These are phyloP conservation scores for Fusarium irregulare DNA, from an alignment of 2,329 filamentous ascomycete species.

Conservation along the genomic window DNA sequence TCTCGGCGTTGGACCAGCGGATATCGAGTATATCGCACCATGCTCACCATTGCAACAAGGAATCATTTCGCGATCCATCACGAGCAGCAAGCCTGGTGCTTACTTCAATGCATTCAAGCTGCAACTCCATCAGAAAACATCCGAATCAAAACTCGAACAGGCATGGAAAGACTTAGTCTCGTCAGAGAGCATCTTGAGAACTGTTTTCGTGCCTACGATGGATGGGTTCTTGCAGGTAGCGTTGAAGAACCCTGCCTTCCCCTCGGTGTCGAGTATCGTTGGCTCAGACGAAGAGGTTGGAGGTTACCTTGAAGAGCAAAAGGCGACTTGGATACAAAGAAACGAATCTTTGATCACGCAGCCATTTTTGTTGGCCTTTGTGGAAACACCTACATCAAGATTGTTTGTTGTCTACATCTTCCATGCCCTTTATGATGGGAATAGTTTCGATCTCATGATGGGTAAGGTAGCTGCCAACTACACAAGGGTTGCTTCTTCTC, in stretches of 20 bases:
- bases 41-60: slow-evolving; percentile 90
- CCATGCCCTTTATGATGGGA: slow-evolving; percentile 89
- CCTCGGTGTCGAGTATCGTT: slow-evolving; percentile 57
- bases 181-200: slow-evolving; percentile 74
- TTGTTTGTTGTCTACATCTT: slow-evolving; percentile 77
- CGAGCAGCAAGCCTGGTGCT: slow-evolving; percentile 61
- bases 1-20: slow-evolving; percentile 61
- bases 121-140: slow-evolving; percentile 58
- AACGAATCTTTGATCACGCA: slow-evolving; percentile 54
- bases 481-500: slow-evolving; percentile 25
- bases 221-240: slow-evolving; percentile 84
- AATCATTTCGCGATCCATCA: slow-evolving; percentile 78
- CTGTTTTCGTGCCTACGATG: slow-evolving; percentile 75
- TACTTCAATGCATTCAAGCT: slow-evolving; percentile 86
- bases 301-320: slow-evolving; percentile 50
- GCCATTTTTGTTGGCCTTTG: slow-evolving; percentile 48
- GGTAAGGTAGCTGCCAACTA: slow-evolving; percentile 58
- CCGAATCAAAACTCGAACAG: slow-evolving; percentile 59
- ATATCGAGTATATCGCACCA: slow-evolving; percentile 80
- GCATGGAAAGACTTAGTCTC: slow-evolving; percentile 69
- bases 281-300: slow-evolving; percentile 49
- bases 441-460: slow-evolving; percentile 77
- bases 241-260: slow-evolving; percentile 55
- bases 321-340: slow-evolving; percentile 62
- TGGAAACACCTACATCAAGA: slow-evolving; percentile 57